A percentile compares a stretch with the other conserved stretches of the same genome.
phyloP scores from a whole-genome alignment of 768 basidiomycete genomes.

The Calocybe cyanea region DNA sequence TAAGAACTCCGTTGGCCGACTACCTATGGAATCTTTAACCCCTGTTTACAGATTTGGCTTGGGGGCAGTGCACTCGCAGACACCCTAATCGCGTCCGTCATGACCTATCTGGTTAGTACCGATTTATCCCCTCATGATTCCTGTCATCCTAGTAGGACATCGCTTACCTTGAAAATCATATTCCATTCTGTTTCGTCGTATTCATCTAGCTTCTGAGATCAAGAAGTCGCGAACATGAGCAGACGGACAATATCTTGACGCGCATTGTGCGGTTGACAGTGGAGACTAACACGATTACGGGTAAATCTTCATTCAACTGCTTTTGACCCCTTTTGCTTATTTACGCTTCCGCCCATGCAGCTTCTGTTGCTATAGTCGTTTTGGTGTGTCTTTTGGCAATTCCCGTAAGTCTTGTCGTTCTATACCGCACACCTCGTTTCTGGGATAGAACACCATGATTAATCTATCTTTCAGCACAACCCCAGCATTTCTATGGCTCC shows the following conservation, averaged over 20 bases:
- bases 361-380: constrained; percentile 9
- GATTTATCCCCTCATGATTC: neutral
- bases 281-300: constrained; percentile 12
- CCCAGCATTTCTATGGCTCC: constrained; percentile 14
- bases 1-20: neutral
- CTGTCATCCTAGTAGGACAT: neutral
- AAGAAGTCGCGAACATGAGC: constrained; percentile 5
- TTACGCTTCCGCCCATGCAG: neutral
- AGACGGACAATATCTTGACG: constrained; percentile 8
- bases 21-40: neutral
- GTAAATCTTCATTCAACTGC: neutral
- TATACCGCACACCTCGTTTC: neutral
- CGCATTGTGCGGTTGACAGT: constrained; percentile 14
- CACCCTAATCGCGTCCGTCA: neutral
- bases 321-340: too few relatives aligned
- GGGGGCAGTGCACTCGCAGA: neutral
- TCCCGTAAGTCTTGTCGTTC: constrained; percentile 10
- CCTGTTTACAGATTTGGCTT: neutral
- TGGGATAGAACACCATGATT: neutral
- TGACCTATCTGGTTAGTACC: neutral
- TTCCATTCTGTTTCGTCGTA: too few relatives aligned
- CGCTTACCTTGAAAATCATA: too few relatives aligned
- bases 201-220: constrained; percentile 9
- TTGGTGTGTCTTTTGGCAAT: constrained; percentile 14
- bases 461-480: constrained; percentile 7